Conservation (phyloP, 2,329 filamentous ascomycete species). For the Falciphora oryzae region DNA sequence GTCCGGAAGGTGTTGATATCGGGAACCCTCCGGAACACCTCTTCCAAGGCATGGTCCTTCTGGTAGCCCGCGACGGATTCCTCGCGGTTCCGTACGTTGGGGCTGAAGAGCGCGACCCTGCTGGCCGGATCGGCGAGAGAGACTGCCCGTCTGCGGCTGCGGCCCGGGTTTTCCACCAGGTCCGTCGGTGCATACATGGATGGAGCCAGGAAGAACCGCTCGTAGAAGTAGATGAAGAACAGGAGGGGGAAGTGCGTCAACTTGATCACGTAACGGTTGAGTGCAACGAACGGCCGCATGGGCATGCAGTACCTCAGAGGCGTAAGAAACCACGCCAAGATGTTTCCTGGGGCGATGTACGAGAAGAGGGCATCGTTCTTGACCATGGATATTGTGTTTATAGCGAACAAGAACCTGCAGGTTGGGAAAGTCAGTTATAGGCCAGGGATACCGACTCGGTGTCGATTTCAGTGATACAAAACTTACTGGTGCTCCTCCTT, state of each 20-base stretch:
- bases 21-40: slow-evolving; percentile 76
- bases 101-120: slow-evolving; percentile 65
- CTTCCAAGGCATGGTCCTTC: slow-evolving; percentile 84
- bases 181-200: slow-evolving; percentile 79
- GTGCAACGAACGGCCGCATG: slow-evolving; percentile 71
- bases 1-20: slow-evolving; percentile 56
- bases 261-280: slow-evolving; percentile 91
- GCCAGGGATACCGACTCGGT: not conserved
- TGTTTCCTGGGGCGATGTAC: slow-evolving; percentile 86
- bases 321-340: slow-evolving; percentile 83
- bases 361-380: slow-evolving; percentile 97
- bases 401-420: slow-evolving; percentile 74
- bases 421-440: slow-evolving; percentile 11
- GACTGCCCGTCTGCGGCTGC: slow-evolving; percentile 42
- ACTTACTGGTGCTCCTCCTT: slow-evolving; percentile 76
- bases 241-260: slow-evolving; percentile 82
- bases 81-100: slow-evolving; percentile 66
- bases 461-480: not conserved
- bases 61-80: slow-evolving; percentile 84
- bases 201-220: slow-evolving; percentile 70
- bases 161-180: slow-evolving; percentile 66
- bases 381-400: slow-evolving; percentile 96
- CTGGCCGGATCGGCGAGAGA: slow-evolving; percentile 52
- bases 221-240: slow-evolving; percentile 82
- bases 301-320: slow-evolving; percentile 77